Conservation (phyloP, 345 rosid genomes). For the Pistacia vera region DNA sequence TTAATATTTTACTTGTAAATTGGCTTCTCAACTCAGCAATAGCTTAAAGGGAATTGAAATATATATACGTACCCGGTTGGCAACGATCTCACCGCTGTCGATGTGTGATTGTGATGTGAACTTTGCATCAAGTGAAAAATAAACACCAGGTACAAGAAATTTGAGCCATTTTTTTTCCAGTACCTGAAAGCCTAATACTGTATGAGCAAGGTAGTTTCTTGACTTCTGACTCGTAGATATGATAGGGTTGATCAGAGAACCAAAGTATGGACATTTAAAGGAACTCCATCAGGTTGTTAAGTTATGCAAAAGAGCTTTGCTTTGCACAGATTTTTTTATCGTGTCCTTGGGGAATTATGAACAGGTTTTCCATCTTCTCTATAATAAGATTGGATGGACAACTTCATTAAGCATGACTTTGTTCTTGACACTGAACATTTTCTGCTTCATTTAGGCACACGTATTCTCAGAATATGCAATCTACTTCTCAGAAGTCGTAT, state of each 20-base stretch:
- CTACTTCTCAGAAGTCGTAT: constrained; percentile 39
- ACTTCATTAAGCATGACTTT: too few species aligned
- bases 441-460: constrained; percentile 48
- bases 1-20: not conserved
- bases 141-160: not conserved
- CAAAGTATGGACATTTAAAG: constrained; percentile 75
- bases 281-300: constrained; percentile 73
- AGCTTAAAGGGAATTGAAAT: not conserved
- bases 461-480: constrained; percentile 36
- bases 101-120: constrained; percentile 11
- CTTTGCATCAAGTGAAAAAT: constrained; percentile 15
- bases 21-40: too few species aligned
- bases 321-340: constrained; percentile 48
- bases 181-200: not conserved
- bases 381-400: not conserved
- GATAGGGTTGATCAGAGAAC: constrained; percentile 78
- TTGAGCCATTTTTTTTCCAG: not conserved
- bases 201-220: not conserved
- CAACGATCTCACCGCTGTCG: too few species aligned
- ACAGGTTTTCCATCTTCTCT: constrained; percentile 46
- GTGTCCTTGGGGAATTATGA: constrained; percentile 61
- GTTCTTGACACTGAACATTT: not conserved
- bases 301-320: constrained; percentile 64
- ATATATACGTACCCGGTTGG: not conserved
- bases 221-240: not conserved